Base-by-base conservation (phyloP, 2,329 filamentous ascomycete genomes). In the Delphinella strobiligena region DNA sequence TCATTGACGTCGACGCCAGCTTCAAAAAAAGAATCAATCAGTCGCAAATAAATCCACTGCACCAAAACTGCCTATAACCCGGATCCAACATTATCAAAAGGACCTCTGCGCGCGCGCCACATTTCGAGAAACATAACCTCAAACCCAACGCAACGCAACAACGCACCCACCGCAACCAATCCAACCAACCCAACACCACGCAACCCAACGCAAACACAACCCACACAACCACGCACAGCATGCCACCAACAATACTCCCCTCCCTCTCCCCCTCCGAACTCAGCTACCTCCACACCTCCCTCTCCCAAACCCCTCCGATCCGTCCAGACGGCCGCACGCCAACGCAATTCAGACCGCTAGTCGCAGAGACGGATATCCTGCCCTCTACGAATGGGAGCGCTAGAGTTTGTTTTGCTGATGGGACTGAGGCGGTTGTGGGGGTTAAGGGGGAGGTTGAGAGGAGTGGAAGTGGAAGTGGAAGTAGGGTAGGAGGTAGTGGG, bases 231-330 rank as follows among this genome's bases (percentile, higher is more conserved):
- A 32, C 36, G 14, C 15, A 8, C 22, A 33, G 11, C 4, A 82
- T 85, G 75, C 69, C 80, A 31, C 73, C 76, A 47, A 50, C 51
- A 46, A 53, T 69, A 62, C 53, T 75, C 78, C 54, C 74, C 33
- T 79, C 86, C 51, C 80, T 96, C 61, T 95, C 88, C 39, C 89
- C 91, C 35, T 87, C 91, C 54, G 91, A 98, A 67, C 83, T 98
- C 54, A 87, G 88, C 52, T 98, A 95, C 67, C 78, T 96, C 37
- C 86, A 93, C 70, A 78, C 75, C 48, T 88, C 89, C 4, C 85
- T 98, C 54, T 74, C 78, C 5, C 80, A 88, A 44, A 66, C 64
- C 32, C 87, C 87, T 9, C 87, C 91, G 15, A 82, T 96, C 58
- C 87, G 91, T 17, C 84, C 89, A 16, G 91, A 98, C 61, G 83